Conservation (phyloP, 345 rosid genomes). For the Salix koriyanagi region DNA sequence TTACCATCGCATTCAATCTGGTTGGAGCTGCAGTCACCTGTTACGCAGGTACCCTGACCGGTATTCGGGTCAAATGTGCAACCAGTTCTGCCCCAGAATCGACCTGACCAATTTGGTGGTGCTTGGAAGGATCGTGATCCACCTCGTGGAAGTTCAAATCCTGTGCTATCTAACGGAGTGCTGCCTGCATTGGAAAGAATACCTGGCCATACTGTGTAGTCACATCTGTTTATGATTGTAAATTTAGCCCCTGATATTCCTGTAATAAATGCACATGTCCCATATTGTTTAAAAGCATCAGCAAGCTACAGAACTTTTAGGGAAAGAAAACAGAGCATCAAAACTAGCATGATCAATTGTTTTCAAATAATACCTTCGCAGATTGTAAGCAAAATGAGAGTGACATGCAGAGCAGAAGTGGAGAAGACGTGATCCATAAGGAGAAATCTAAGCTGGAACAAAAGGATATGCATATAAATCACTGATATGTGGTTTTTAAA, state of each 20-base stretch:
- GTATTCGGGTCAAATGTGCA: slow-evolving; percentile 25
- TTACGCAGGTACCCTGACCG: slow-evolving; percentile 22
- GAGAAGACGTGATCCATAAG: slow-evolving; percentile 25
- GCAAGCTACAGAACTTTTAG: background rate
- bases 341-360: background rate
- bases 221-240: slow-evolving; percentile 24
- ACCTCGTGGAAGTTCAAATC: slow-evolving; percentile 23
- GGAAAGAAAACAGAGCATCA: background rate
- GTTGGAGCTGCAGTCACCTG: slow-evolving; percentile 25
- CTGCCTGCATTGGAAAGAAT: slow-evolving; percentile 30
- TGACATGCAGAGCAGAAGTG: slow-evolving; percentile 9
- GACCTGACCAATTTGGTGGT: slow-evolving; percentile 30
- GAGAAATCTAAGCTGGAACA: background rate
- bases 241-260: slow-evolving; percentile 19
- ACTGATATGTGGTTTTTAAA: background rate
- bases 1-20: slow-evolving; percentile 22
- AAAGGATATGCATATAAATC: background rate
- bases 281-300: background rate
- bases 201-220: slow-evolving; percentile 30
- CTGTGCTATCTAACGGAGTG: slow-evolving; percentile 20
- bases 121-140: slow-evolving; percentile 20
- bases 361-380: slow-evolving; percentile 30
- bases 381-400: slow-evolving; percentile 27
- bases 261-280: background rate
- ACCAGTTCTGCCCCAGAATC: slow-evolving; percentile 31